Evolutionary conservation across 1,139 yeast species (phyloP).

Genomic region (Geotrichum candidum): DNA sequence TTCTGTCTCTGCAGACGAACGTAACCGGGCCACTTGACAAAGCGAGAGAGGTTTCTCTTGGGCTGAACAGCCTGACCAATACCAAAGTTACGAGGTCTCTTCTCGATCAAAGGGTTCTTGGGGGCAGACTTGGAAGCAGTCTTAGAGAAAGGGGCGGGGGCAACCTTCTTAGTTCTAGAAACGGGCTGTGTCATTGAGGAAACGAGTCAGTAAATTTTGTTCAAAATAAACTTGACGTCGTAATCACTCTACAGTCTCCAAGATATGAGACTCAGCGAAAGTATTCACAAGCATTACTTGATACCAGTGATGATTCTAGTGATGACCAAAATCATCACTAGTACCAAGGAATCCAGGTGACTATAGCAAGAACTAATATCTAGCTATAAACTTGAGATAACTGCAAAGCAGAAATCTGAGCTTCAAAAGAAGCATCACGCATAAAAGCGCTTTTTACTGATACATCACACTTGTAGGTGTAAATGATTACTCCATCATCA

Average conservation of each 20-base stretch:
- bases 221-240: conserved; percentile 18
- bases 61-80: conserved; percentile 94
- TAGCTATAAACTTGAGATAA: background rate
- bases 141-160: conserved; percentile 78
- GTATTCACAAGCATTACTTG: conserved; percentile 1
- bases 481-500: conserved; percentile 20
- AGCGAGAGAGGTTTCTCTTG: conserved; percentile 91
- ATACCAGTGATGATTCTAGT: background rate
- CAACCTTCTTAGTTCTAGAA: conserved; percentile 60
- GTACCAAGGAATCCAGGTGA: background rate
- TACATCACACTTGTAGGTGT: conserved; percentile 16
- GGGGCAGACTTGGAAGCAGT: conserved; percentile 35
- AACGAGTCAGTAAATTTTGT: conserved; percentile 30
- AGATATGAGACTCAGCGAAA: conserved; percentile 19
- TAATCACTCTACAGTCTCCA: conserved; percentile 34
- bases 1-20: conserved; percentile 96
- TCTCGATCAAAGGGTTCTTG: conserved; percentile 71
- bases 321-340: background rate
- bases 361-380: background rate
- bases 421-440: background rate
- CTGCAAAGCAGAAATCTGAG: background rate
- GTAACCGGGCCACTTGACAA: conserved; percentile 98
- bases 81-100: conserved; percentile 91
- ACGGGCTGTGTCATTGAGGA: conserved; percentile 82
- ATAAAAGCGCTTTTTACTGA: conserved; percentile 1